Percentiles rank a stretch among this genome's conserved stretches.
phyloP scores from a whole-genome alignment of 768 basidiomycete genomes.

The Calvatia gigantea region DNA sequence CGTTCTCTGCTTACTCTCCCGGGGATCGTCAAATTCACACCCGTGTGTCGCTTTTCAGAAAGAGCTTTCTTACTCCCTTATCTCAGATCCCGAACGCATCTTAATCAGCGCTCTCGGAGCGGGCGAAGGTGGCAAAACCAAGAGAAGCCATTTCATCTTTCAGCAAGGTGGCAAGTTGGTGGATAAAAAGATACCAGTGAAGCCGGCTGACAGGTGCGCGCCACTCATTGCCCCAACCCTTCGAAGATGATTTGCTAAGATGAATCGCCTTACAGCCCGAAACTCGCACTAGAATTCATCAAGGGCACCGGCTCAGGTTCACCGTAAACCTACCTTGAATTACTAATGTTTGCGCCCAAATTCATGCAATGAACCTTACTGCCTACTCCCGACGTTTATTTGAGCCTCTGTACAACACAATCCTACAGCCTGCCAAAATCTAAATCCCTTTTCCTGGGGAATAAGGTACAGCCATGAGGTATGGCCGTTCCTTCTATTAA shows the following conservation, averaged over 20 bases:
- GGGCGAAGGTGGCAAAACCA: slow-evolving; percentile 74
- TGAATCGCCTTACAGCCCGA: slow-evolving; percentile 4
- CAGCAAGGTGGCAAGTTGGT: slow-evolving; percentile 87
- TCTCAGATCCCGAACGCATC: slow-evolving; percentile 84
- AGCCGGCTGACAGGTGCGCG: slow-evolving; percentile 77
- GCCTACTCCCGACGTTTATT: neutral
- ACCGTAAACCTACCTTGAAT: neutral
- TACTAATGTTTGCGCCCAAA: neutral
- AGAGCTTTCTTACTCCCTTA: slow-evolving; percentile 76
- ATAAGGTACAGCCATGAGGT: too few relatives aligned
- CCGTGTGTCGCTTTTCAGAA: slow-evolving; percentile 45
- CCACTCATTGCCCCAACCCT: neutral
- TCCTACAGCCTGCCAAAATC: neutral
- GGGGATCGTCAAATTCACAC: neutral
- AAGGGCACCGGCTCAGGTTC: neutral
- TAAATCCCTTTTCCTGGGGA: neutral
- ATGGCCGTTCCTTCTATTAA: too few relatives aligned
- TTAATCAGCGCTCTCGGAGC: slow-evolving; percentile 84
- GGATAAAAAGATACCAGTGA: slow-evolving; percentile 81
- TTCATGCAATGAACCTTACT: neutral
- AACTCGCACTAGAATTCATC: slow-evolving; percentile 6
- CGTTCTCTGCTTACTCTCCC: slow-evolving; percentile 15
- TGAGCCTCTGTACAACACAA: neutral
- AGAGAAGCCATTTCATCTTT: slow-evolving; percentile 92
- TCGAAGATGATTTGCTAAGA: neutral